Percentiles rank a stretch among this genome's conserved stretches.
These are phyloP conservation scores for Tillandsia leiboldiana DNA, from an alignment of 176 grass and related monocot genomes.

Conservation along the genomic window DNA sequence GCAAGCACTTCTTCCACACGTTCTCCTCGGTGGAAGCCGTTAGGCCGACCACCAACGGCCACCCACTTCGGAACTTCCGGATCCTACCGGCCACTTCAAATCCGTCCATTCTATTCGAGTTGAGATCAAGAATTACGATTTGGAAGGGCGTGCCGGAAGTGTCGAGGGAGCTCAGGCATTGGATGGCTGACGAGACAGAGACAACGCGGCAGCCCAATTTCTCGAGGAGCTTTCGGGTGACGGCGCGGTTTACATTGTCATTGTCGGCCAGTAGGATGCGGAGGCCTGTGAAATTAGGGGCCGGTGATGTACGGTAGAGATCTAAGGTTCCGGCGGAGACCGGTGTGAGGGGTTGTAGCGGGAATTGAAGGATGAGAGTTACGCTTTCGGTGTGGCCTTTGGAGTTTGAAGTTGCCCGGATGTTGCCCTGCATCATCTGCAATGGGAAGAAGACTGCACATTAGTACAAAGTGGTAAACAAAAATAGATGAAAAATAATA, in stretches of 20 bases:
- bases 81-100: conserved; percentile 48
- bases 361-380: conserved; percentile 68
- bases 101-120: conserved; percentile 35
- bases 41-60: conserved; percentile 59
- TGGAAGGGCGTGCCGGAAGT: conserved; percentile 33
- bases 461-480: neutral
- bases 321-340: conserved; percentile 31
- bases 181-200: conserved; percentile 36
- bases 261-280: conserved; percentile 64
- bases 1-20: conserved; percentile 63
- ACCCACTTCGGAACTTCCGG: conserved; percentile 34
- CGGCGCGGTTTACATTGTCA: conserved; percentile 40
- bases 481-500: too few species aligned
- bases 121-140: conserved; percentile 51
- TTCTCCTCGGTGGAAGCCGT: conserved; percentile 40
- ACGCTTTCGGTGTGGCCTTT: conserved; percentile 58
- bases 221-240: conserved; percentile 54
- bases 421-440: conserved; percentile 93
- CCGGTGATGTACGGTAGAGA: neutral
- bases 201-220: conserved; percentile 57
- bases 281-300: conserved; percentile 31
- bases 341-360: conserved; percentile 31
- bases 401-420: conserved; percentile 52
- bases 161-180: conserved; percentile 41
- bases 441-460: neutral